Evolutionary conservation across 1,139 yeast genomes (phyloP), one percentile per base, ranked within the genome.

Genomic region (Debaryomyces singareniensis): DNA sequence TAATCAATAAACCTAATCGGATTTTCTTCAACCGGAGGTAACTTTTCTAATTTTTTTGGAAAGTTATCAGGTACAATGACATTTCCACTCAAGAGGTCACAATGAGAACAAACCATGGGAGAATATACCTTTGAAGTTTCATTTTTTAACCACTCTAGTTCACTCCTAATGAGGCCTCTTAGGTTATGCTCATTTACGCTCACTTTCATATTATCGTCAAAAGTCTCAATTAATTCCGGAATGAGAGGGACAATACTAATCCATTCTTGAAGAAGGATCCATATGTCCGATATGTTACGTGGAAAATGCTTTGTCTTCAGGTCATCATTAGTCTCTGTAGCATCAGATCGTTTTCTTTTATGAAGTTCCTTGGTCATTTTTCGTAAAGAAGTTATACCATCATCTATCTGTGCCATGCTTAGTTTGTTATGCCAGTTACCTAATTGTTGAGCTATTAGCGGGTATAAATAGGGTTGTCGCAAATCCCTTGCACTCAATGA

Each of bases 1-100:
- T 82, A 83, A 50, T 83, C 94, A 30, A 83, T 83, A 45, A 83
- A 81, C 16, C 75, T 67, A 12, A 80, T 67, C 2, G 78, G 78
- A 37, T 70, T 70, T 13, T 53, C 39, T 1, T 44, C 45, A 15
- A 60, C 37, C 1, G 40, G 26, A 2, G 69, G 65, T 16, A 62
- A 47, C 7, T 39, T 37, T 4, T 35, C 29, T 18, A 25, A 29
- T 7, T 7, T 7, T 3, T 43, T 15, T 2, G 42, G 16, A 36
- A 52, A 57, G 15, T 55, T 50, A 18, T 59, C 57, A 3, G 86
- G 82, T 2, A 80, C 66, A 21, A 82, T 75, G 22, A 82, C 73
- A 46, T 82, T 82, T 2, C 91, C 93, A 5, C 82, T 71, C 20
- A 82, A 60, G 30, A 82, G 61, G 48, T 82, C 93, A 43, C 85